Evolutionary conservation across 257 asterid genomes (phyloP).

Genomic region (Misopates orontium): DNA sequence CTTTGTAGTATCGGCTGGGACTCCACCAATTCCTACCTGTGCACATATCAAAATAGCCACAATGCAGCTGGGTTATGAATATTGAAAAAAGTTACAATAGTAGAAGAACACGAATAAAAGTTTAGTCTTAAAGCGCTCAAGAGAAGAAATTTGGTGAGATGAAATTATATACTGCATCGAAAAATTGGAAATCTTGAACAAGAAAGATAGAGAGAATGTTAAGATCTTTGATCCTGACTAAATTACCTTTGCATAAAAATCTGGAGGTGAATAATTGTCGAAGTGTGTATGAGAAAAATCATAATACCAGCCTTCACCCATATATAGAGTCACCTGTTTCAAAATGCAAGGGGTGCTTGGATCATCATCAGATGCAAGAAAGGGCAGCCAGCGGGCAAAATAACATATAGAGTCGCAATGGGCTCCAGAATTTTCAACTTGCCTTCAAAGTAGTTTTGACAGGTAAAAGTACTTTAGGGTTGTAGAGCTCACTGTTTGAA

Average conservation of each 20-base stretch:
- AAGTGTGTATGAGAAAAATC: constrained; percentile 40
- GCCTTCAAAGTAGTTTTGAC: constrained; percentile 41
- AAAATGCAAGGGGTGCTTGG: neutral
- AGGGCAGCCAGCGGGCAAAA: too few relatives aligned
- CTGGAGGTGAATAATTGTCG: constrained; percentile 45
- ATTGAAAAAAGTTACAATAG: too few relatives aligned
- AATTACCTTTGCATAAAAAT: constrained; percentile 40
- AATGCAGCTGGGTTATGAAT: neutral
- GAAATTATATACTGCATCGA: neutral
- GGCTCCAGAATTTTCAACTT: constrained; percentile 4
- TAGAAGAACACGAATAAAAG: too few relatives aligned
- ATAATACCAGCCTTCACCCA: constrained; percentile 48
- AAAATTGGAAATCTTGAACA: neutral
- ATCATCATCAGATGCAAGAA: neutral
- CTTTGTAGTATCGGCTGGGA: constrained; percentile 32
- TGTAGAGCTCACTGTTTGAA: constrained; percentile 27
- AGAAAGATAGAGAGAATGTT: neutral
- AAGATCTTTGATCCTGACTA: neutral
- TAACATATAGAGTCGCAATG: neutral
- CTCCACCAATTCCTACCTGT: constrained; percentile 36
- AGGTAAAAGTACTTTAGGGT: constrained; percentile 30
- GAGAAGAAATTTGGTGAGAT: neutral
- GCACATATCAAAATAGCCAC: neutral
- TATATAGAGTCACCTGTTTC: constrained; percentile 39
- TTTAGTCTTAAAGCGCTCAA: too few relatives aligned